Base-by-base conservation (phyloP, 2,329 filamentous ascomycete species). In the Alternaria sp. region DNA sequence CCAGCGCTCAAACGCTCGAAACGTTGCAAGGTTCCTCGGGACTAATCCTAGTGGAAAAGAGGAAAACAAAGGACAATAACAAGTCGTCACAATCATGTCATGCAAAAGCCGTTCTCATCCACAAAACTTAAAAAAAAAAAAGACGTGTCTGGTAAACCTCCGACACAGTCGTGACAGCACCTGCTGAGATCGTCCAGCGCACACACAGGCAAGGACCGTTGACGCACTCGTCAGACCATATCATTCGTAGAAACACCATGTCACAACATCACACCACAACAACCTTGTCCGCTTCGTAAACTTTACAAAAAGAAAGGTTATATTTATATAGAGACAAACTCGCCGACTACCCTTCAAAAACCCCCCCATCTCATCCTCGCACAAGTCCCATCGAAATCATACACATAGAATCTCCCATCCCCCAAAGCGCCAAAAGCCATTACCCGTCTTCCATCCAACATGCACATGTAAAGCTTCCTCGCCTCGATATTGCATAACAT, bases 361-460 rank as follows among this genome's bases (percentile, higher is more conserved):
- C 20, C 20, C 42, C n/a, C 39, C 47, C 48, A 57, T 24, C 47
- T 24, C 47, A 39, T 54, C 57, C 16, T 26, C 54, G 46, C 58
- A 51, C 54, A 61, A 32, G 32, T 32, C 34, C 34, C 14, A 16
- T 38, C 49, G 47, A 44, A 51, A 63, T 61, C 61, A 30, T 63
- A 54, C 57, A 63, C 53, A 41, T 44, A 47, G 34, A 57, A 51
- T 43, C 54, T 11, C 7, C 57, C 28, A 30, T 3, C 7, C 57
- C 28, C 9, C 28, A 30, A 42, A 47, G 53, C 53, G 46, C 48
- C 36, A 57, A 32, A 56, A 43, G 26, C 57, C 47, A 47, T 51
- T 39, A 60, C 38, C 49, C 59, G 43, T 63, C 62, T 61, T 63
- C 57, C 62, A 44, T n/a, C 14, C 32, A 36, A 6, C 32, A 36